Evolutionary conservation across 306 rosid genomes (phyloP), one percentile per base, ranked within the genome.

Genomic region (Prunus padus): DNA sequence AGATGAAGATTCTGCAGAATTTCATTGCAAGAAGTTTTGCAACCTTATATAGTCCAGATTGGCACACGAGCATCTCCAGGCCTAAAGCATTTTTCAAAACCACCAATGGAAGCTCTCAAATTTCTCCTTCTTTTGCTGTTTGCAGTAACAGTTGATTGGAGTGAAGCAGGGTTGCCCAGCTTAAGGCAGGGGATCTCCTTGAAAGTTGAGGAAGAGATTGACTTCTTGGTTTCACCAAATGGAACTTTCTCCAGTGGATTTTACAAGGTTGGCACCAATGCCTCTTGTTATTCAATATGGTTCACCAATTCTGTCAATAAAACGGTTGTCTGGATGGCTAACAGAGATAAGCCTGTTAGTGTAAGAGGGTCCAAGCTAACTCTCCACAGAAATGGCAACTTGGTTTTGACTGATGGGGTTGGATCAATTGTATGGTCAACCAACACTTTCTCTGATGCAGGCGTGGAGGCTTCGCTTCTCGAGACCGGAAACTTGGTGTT

Each of bases 271-370:
- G 70, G 71, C 30, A 6, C 20, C 7, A 79, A 79, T 52, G 75
- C 75, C 33, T 73, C 65, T 40, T 79, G 79, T n/a, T 79, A 73
- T 54, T 73, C 83, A 51, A 50, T 74, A 30, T 74, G 83, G 83
- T 79, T 66, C 70, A 33, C 75, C 44, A 73, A 49, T 1, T 30
- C 83, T 19, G 45, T 15, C 14, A 3, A 25, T 65, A 37, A 50
- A 59, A 33, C 83, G 59, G 68, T 74, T 37, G 65, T 80, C 40
- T 80, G 83, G 83, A 57, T 73, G 37, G 76, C 83, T n/a, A 73
- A 79, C 61, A 63, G 77, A 18, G 57, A 47, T 2, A 22, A 16
- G 0, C 76, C 83, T 5, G 60, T 80, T 11, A 50, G 76, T 2
- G 47, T 14, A 46, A 31, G 19, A 12, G 65, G 57, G 51, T 67